Evolutionary conservation across 2,329 filamentous ascomycete genomes (phyloP).

Genomic region (Penicillium capsulatum): DNA sequence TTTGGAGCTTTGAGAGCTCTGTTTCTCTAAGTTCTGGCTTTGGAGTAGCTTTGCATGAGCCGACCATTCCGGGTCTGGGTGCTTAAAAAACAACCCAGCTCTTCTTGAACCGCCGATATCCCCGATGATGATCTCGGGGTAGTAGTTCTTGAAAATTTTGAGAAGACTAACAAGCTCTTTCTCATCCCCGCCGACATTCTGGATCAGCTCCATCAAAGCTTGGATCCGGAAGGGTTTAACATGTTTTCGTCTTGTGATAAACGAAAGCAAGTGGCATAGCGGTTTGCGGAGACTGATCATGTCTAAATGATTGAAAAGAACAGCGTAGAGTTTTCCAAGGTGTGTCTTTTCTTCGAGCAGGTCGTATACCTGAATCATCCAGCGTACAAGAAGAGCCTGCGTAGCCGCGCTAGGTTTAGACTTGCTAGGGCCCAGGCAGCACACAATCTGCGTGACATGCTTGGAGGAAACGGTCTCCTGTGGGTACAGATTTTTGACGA

Average conservation of each 20-base stretch:
- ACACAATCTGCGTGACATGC: constrained; percentile 62
- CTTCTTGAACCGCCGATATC: constrained; percentile 50
- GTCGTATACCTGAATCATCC: constrained; percentile 74
- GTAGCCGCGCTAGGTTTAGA: constrained; percentile 67
- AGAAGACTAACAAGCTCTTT: constrained; percentile 69
- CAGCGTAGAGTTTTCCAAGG: constrained; percentile 66
- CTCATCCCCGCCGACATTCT: constrained; percentile 59
- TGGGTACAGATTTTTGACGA: constrained; percentile 74
- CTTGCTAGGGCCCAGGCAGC: constrained; percentile 71
- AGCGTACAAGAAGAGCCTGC: constrained; percentile 68
- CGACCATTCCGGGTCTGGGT: constrained; percentile 74
- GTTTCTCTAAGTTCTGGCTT: constrained; percentile 47
- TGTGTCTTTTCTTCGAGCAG: constrained; percentile 60
- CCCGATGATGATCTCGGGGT: constrained; percentile 79
- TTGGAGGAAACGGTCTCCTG: constrained; percentile 58
- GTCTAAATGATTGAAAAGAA: constrained; percentile 77
- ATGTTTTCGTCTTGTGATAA: constrained; percentile 76
- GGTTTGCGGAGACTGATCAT: constrained; percentile 68
- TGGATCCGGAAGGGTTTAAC: constrained; percentile 82
- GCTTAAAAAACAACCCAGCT: constrained; percentile 46
- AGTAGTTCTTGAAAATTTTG: constrained; percentile 84
- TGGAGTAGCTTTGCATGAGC: constrained; percentile 65
- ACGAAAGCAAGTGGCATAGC: constrained; percentile 71
- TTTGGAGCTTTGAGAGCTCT: constrained; percentile 45
- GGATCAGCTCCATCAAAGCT: constrained; percentile 54